Conservation (phyloP, 371 early-diverging fungal genomes). For the Caulochytrium protostelioides region DNA sequence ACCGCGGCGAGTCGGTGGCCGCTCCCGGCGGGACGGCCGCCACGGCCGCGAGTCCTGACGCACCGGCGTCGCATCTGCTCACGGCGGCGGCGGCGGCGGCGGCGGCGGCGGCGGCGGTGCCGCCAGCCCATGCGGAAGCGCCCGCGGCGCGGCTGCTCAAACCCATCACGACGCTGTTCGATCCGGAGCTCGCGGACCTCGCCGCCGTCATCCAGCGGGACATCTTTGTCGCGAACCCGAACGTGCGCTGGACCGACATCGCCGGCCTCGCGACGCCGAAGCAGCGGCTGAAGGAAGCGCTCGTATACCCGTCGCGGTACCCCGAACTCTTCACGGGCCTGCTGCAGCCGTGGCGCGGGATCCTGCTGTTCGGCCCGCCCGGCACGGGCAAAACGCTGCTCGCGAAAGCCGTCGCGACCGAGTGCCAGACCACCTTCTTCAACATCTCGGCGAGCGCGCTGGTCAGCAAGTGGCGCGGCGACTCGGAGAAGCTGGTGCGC, state of each 20-base stretch:
- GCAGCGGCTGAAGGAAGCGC: slow-evolving; percentile 36
- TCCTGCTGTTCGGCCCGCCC: slow-evolving; percentile 83
- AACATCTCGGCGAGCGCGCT: slow-evolving; percentile 36
- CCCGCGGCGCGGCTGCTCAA: slow-evolving; percentile 13
- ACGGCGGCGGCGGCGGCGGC: background rate
- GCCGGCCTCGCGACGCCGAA: slow-evolving; percentile 37
- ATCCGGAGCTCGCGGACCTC: slow-evolving; percentile 18
- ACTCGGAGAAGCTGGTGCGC: slow-evolving; percentile 28
- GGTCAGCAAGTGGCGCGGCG: slow-evolving; percentile 47
- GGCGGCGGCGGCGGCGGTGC: background rate
- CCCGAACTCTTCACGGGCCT: slow-evolving; percentile 37
- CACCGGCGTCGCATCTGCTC: background rate
- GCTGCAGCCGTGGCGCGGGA: slow-evolving; percentile 52
- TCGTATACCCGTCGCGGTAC: slow-evolving; percentile 38
- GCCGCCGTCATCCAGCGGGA: slow-evolving; percentile 19
- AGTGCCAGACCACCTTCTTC: slow-evolving; percentile 41
- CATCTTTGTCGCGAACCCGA: slow-evolving; percentile 22
- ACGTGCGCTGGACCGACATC: slow-evolving; percentile 35
- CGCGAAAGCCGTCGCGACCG: slow-evolving; percentile 61
- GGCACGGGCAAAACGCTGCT: slow-evolving; percentile 91
- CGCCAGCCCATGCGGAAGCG: background rate
- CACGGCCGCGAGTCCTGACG: background rate
- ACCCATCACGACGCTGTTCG: slow-evolving; percentile 16
- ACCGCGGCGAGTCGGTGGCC: no score
- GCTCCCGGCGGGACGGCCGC: background rate